phyloP scores from a whole-genome alignment of 768 basidiomycete genomes.

The Boletus bicolor region DNA sequence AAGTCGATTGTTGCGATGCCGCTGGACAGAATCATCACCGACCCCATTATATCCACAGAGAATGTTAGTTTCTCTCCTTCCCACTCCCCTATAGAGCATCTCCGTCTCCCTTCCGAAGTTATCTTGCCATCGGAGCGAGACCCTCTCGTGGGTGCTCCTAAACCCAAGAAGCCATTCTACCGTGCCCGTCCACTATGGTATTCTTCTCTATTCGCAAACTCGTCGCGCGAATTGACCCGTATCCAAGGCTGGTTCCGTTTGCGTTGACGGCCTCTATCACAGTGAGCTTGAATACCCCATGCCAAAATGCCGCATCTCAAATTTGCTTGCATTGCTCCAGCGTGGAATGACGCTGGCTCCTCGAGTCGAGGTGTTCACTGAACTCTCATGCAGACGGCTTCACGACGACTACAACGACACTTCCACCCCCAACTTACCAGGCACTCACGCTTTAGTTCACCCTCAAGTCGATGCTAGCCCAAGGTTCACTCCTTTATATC shows the following conservation, averaged over 20 bases:
- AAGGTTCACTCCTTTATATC: conserved; percentile 7
- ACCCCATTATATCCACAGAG: conserved; percentile 35
- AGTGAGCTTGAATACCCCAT: conserved; percentile 38
- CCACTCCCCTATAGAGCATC: conserved; percentile 20
- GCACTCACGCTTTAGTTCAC: not conserved
- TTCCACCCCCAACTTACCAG: not conserved
- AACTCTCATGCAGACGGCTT: conserved; percentile 65
- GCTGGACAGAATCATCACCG: conserved; percentile 32
- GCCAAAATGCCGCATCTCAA: not conserved
- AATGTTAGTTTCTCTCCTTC: conserved; percentile 29
- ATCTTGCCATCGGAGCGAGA: conserved; percentile 31
- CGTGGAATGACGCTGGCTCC: conserved; percentile 79
- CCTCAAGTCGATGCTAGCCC: conserved; percentile 6
- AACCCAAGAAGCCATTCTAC: conserved; percentile 45
- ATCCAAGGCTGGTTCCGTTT: conserved; percentile 70
- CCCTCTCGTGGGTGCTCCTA: conserved; percentile 29
- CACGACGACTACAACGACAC: conserved; percentile 44
- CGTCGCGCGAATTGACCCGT: conserved; percentile 6
- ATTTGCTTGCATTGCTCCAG: conserved; percentile 36
- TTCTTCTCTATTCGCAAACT: not conserved
- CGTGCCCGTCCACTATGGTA: conserved; percentile 50
- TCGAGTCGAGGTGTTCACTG: conserved; percentile 76
- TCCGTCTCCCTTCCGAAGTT: conserved; percentile 8
- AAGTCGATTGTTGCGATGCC: conserved; percentile 15
- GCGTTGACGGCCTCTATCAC: conserved; percentile 63